phyloP scores from a whole-genome alignment of 2,329 filamentous ascomycete genomes.

The Rosellinia necatrix region DNA sequence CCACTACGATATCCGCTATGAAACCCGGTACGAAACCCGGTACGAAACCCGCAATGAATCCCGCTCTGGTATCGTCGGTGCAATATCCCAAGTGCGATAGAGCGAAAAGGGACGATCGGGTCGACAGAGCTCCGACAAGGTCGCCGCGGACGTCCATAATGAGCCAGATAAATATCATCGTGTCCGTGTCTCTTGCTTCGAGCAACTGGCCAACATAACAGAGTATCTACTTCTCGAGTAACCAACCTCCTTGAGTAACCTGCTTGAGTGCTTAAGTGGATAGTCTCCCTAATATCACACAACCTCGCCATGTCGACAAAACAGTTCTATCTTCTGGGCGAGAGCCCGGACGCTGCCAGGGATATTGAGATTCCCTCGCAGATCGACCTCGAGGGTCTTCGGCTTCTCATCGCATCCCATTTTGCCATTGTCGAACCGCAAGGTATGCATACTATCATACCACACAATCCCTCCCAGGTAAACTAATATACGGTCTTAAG shows the following conservation, averaged over 20 bases:
- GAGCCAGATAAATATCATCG: constrained; percentile 18
- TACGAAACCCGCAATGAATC: too few relatives aligned
- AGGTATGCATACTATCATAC: constrained; percentile 41
- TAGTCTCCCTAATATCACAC: not conserved
- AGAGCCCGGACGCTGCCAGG: constrained; percentile 43
- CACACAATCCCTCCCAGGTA: not conserved
- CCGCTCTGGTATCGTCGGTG: too few relatives aligned
- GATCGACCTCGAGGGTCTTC: constrained; percentile 45
- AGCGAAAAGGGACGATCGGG: constrained; percentile 4
- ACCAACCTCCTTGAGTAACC: not conserved
- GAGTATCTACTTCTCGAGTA: not conserved
- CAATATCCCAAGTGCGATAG: constrained; percentile 1
- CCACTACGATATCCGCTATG: too few relatives aligned
- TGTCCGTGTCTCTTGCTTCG: not conserved
- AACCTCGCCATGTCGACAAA: constrained; percentile 42
- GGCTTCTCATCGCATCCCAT: constrained; percentile 47
- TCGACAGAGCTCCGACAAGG: not conserved
- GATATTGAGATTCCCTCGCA: constrained; percentile 45
- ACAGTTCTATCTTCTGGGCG: constrained; percentile 49
- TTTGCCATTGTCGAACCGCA: constrained; percentile 50
- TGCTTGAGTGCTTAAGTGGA: too few relatives aligned
- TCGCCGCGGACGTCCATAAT: not conserved
- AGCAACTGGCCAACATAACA: not conserved
- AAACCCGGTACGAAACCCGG: too few relatives aligned
- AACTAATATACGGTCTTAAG: constrained; percentile 29